Conservation (phyloP, 1,139 yeast genomes). For the Kodamaea fungicola region DNA sequence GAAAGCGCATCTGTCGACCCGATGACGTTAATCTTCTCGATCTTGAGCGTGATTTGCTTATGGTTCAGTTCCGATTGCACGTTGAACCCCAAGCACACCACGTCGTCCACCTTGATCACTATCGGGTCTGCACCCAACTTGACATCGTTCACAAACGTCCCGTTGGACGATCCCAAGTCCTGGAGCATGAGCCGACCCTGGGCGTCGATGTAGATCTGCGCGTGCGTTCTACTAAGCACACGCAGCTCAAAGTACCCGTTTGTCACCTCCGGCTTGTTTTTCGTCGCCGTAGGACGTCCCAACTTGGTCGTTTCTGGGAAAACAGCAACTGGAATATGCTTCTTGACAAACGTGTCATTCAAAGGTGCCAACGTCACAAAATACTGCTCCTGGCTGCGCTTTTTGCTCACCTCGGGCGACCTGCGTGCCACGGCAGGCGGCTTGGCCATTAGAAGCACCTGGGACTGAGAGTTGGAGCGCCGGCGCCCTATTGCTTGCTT, state of each 20-base stretch:
- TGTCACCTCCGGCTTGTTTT: constrained; percentile 67
- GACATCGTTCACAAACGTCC: constrained; percentile 81
- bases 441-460: constrained; percentile 17
- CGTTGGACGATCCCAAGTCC: constrained; percentile 90
- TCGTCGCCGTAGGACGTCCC: constrained; percentile 82
- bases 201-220: constrained; percentile 79
- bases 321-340: constrained; percentile 74
- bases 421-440: constrained; percentile 9
- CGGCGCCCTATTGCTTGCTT: constrained; percentile 17
- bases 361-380: constrained; percentile 70
- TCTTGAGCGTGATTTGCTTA: constrained; percentile 76
- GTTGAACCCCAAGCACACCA: constrained; percentile 86
- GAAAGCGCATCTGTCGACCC: constrained; percentile 9
- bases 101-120: constrained; percentile 71
- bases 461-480: constrained; percentile 42
- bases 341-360: constrained; percentile 79
- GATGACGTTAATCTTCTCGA: constrained; percentile 67
- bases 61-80: constrained; percentile 81
- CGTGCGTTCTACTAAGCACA: constrained; percentile 90
- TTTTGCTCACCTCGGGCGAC: constrained; percentile 18
- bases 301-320: constrained; percentile 80
- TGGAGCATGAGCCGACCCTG: constrained; percentile 70
- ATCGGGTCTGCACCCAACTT: constrained; percentile 64
- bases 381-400: constrained; percentile 36
- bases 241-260: constrained; percentile 95